Base-by-base conservation (phyloP, 192 early-diverging fungal genomes). In the Gonapodya prolifera region DNA sequence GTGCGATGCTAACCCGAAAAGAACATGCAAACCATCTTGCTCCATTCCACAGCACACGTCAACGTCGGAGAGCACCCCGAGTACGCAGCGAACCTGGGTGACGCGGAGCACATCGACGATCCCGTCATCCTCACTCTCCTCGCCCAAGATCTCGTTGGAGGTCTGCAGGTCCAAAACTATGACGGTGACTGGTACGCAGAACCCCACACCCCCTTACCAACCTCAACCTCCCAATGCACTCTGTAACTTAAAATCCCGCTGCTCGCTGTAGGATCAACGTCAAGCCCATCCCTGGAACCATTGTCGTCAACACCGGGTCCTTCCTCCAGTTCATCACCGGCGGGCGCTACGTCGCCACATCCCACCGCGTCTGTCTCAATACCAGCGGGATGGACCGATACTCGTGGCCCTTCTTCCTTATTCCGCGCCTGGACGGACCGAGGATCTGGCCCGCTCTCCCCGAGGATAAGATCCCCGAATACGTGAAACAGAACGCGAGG, bases 301-400 rank as follows among this genome's bases (percentile, higher is more conserved):
- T 73, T 32, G 32, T 73, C 8, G 71, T 73, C 18, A 73, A 73
- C 71, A 73, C 71, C 71, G 71, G 71, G 28, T 30, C 71, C 2
- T 73, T 30, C 31, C 71, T 73, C 8, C 28, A 73, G 71, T 73
- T 73, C 31, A 73, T 73, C 8, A 73, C 18, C 71, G 71, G 71
- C 31, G 71, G 71, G 2, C 71, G 71, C 16, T 73, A 73, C 32
- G 71, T 73, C 31, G 71, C 71, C 16, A 73, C 71, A 2, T 30
- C 71, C 8, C 71, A 73, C 31, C 71, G 71, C 32, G 71, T 73
- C 8, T 29, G 71, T 13, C 71, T 73, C 18, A 73, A 73, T 29
- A 73, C 71, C 28, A 73, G 71, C 32, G 71, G 71, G 2, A 32
- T 32, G 8, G 71, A 32, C 8, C 71, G 71, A 8, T 73, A 73